Evolutionary conservation across 306 rosid genomes (phyloP).

Genomic region (Medicago ruthenica): DNA sequence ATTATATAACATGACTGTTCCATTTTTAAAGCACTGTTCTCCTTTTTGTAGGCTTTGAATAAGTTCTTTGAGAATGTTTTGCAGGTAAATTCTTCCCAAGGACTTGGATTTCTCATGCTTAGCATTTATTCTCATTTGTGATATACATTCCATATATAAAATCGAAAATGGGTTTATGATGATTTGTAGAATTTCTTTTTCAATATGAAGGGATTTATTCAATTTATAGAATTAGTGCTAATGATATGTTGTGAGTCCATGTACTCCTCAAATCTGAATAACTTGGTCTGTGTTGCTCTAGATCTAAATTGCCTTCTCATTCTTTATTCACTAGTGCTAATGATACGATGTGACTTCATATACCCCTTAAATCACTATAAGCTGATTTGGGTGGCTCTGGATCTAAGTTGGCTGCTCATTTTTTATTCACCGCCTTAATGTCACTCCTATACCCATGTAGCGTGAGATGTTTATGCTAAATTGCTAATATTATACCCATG

Average conservation of each 20-base stretch:
- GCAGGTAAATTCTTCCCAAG: conserved; percentile 59
- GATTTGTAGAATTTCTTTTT: conserved; percentile 23
- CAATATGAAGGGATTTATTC: conserved; percentile 13
- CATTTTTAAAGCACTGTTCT: conserved; percentile 41
- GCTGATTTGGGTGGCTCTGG: conserved; percentile 20
- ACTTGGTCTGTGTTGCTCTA: conserved; percentile 13
- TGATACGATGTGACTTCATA: conserved; percentile 31
- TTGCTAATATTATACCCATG: conserved; percentile 4
- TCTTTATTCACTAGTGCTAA: conserved; percentile 6
- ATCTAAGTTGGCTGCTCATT: not conserved
- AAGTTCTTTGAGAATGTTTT: conserved; percentile 91
- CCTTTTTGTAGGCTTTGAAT: conserved; percentile 75
- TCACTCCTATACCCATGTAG: conserved; percentile 9
- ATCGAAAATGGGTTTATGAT: conserved; percentile 20
- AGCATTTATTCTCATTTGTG: conserved; percentile 23
- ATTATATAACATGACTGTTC: conserved; percentile 20
- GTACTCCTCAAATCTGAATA: conserved; percentile 11
- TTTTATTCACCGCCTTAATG: not conserved
- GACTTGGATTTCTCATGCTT: conserved; percentile 33
- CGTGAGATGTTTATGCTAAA: conserved; percentile 1
- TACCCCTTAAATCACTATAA: conserved; percentile 14
- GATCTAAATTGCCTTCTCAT: not conserved
- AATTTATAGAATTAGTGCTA: conserved; percentile 23
- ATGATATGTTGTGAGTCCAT: conserved; percentile 28
- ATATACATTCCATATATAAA: conserved; percentile 32